These are phyloP conservation scores for Colletotrichum spaethianum DNA, from an alignment of 2,329 filamentous ascomycete species.

Conservation along the genomic window DNA sequence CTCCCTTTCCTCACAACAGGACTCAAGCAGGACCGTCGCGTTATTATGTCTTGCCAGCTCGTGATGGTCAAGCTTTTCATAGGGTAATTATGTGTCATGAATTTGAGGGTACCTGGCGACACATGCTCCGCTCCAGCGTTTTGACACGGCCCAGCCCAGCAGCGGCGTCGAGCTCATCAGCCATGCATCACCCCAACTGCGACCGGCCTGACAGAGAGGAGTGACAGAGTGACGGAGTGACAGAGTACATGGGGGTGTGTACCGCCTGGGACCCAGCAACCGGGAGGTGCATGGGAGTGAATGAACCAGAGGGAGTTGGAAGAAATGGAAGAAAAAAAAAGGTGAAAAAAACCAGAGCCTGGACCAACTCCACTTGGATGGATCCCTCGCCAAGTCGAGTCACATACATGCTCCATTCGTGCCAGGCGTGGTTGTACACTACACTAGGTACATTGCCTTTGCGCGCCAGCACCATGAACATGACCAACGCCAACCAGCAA, in stretches of 20 bases:
- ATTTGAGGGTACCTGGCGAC: slow-evolving; percentile 37
- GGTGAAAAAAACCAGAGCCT: slow-evolving; percentile 11
- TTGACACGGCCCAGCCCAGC: slow-evolving; percentile 28
- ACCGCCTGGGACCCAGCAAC: slow-evolving; percentile 8
- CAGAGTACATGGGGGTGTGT: not conserved
- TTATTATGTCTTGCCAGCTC: slow-evolving; percentile 44
- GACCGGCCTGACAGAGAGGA: not conserved
- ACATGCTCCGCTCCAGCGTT: slow-evolving; percentile 39
- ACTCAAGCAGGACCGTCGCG: slow-evolving; percentile 26
- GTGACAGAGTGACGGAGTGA: not conserved
- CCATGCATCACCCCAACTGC: not conserved
- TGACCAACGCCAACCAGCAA: slow-evolving; percentile 16
- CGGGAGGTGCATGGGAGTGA: not conserved
- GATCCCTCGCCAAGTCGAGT: slow-evolving; percentile 7
- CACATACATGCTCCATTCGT: not conserved
- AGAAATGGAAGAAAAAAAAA: not conserved
- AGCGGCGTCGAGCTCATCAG: not conserved
- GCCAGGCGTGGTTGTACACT: not conserved
- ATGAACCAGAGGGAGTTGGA: not conserved
- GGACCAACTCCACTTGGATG: slow-evolving; percentile 27
- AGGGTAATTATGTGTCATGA: slow-evolving; percentile 56
- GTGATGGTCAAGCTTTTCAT: slow-evolving; percentile 50
- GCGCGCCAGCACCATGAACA: slow-evolving; percentile 2
- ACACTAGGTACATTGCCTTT: slow-evolving; percentile 5
- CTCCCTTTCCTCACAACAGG: not conserved